Evolutionary conservation across 2,329 filamentous ascomycete genomes (phyloP).

Genomic region (Periconia sp.): DNA sequence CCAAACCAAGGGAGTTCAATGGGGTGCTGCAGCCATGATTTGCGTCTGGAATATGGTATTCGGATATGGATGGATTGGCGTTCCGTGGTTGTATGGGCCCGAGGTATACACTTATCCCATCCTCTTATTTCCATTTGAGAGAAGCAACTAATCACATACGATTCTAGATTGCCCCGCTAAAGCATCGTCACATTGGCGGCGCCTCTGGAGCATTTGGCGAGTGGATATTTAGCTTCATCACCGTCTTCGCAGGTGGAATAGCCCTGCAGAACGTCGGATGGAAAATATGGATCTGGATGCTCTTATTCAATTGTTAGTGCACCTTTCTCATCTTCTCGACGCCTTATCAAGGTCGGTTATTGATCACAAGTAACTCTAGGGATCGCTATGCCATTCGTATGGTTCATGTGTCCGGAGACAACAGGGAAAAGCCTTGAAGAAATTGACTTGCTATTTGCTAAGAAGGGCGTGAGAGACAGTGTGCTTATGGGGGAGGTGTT

Average conservation of each 20-base stretch:
- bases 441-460: slow-evolving; percentile 11
- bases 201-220: slow-evolving; percentile 45
- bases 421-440: slow-evolving; percentile 10
- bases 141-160: too few relatives aligned
- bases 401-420: slow-evolving; percentile 8
- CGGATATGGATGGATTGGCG: slow-evolving; percentile 39
- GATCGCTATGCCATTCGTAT: slow-evolving; percentile 27
- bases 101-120: too few relatives aligned
- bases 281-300: slow-evolving; percentile 49
- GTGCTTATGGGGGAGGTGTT: too few relatives aligned
- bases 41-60: slow-evolving; percentile 35
- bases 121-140: too few relatives aligned
- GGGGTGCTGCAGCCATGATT: slow-evolving; percentile 33
- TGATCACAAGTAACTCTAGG: too few relatives aligned
- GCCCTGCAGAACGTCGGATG: slow-evolving; percentile 42
- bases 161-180: slow-evolving; percentile 46
- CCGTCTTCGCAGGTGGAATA: slow-evolving; percentile 44
- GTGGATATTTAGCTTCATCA: slow-evolving; percentile 45
- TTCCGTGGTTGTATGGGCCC: slow-evolving; percentile 44
- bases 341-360: too few relatives aligned
- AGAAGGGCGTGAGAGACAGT: slow-evolving; percentile 6
- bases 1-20: slow-evolving; percentile 23
- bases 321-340: too few relatives aligned
- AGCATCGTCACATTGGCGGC: slow-evolving; percentile 44
- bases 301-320: slow-evolving; percentile 40